Evolutionary conservation across 768 basidiomycete species (phyloP).

Genomic region (Wakefieldia striispora): DNA sequence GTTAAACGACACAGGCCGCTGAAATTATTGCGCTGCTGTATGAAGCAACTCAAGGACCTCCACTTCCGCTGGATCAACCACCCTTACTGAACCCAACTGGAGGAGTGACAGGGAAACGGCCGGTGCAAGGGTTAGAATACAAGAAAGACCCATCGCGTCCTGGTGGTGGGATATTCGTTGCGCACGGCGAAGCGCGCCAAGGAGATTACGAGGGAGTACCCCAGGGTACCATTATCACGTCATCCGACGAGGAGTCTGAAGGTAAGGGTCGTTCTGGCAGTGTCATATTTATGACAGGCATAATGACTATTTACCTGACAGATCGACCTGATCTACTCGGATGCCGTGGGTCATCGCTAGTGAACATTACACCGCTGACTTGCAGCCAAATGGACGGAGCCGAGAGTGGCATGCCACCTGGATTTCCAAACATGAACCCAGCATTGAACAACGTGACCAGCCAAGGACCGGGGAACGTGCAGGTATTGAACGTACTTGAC

Average conservation of each 20-base stretch:
- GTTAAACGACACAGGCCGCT: conserved; percentile 55
- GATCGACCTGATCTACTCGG: conserved; percentile 14
- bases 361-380: conserved; percentile 52
- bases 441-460: conserved; percentile 54
- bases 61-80: conserved; percentile 50
- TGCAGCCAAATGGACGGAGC: conserved; percentile 29
- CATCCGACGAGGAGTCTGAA: conserved; percentile 47
- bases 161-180: conserved; percentile 86
- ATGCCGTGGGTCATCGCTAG: conserved; percentile 41
- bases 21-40: conserved; percentile 91
- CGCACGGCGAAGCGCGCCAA: conserved; percentile 44
- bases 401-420: conserved; percentile 21
- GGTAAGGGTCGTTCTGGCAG: conserved; percentile 39
- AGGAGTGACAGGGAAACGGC: conserved; percentile 57
- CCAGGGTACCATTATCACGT: conserved; percentile 52
- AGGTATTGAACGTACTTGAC: conserved; percentile 77
- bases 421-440: conserved; percentile 67
- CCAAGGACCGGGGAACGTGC: conserved; percentile 50
- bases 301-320: conserved; percentile 1
- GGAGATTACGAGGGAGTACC: conserved; percentile 54
- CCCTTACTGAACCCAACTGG: conserved; percentile 80
- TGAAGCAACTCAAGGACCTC: conserved; percentile 86
- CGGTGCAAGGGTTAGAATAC: conserved; percentile 59
- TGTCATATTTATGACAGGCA: conserved; percentile 6
- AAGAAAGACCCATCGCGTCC: conserved; percentile 77